Conservation (phyloP, 2,329 filamentous ascomycete species). For the Alternaria tenuissima region DNA sequence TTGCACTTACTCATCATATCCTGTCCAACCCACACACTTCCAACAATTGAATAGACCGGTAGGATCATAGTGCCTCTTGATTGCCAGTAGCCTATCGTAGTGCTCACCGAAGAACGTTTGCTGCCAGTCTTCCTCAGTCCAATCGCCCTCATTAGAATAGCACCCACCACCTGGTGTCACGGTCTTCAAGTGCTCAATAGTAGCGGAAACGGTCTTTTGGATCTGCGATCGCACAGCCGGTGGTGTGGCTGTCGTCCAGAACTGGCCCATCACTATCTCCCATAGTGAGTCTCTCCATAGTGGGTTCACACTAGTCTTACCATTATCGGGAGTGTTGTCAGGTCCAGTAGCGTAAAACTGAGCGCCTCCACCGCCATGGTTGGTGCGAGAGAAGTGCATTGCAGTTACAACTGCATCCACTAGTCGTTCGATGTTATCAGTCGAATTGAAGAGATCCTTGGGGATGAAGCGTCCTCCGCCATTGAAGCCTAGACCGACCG, state of each 20-base stretch:
- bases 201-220: conserved; percentile 41
- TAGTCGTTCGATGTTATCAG: conserved; percentile 30
- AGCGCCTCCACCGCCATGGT: conserved; percentile 37
- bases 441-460: conserved; percentile 34
- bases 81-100: conserved; percentile 34
- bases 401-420: conserved; percentile 43
- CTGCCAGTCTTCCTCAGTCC: conserved; percentile 47
- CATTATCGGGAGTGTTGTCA: conserved; percentile 41
- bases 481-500: conserved; percentile 45
- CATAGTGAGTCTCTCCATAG: conserved; percentile 45
- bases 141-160: conserved; percentile 49
- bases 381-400: conserved; percentile 43
- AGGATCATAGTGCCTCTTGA: conserved; percentile 45
- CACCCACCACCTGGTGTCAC: conserved; percentile 48
- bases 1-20: conserved; percentile 42
- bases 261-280: conserved; percentile 46
- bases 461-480: conserved; percentile 48
- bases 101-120: conserved; percentile 47
- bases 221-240: conserved; percentile 29
- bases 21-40: conserved; percentile 50
- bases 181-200: conserved; percentile 44
- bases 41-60: conserved; percentile 47
- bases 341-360: conserved; percentile 50
- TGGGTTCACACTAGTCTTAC: conserved; percentile 43
- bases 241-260: conserved; percentile 38